phyloP scores from a whole-genome alignment of 495 filamentous ascomycete species.

The Podospora bellae-mahoneyi region DNA sequence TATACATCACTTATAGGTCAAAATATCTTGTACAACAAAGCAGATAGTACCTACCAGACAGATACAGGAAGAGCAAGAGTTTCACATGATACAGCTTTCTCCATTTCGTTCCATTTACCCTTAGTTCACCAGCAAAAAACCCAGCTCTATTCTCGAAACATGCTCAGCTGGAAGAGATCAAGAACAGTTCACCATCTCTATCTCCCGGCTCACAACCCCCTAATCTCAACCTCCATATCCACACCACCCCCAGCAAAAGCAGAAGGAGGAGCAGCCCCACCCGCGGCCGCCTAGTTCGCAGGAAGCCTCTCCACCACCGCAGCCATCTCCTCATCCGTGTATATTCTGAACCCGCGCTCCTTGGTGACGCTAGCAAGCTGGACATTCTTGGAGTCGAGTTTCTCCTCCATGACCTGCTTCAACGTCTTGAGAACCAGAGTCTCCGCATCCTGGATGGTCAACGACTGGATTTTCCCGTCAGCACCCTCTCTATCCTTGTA shows the following conservation, averaged over 20 bases:
- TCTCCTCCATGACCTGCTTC: constrained; percentile 99
- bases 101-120: too few species aligned
- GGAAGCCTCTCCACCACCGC: constrained; percentile 73
- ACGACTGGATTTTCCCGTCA: constrained; percentile 49
- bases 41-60: background rate
- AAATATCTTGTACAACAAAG: background rate
- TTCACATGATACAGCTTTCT: too few species aligned
- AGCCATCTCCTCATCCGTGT: constrained; percentile 95
- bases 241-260: too few species aligned
- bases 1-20: background rate
- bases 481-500: background rate
- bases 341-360: constrained; percentile 96
- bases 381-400: constrained; percentile 96
- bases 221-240: too few species aligned
- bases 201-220: too few species aligned
- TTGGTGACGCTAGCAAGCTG: constrained; percentile 97
- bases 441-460: constrained; percentile 91
- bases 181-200: too few species aligned
- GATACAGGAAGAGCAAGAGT: background rate
- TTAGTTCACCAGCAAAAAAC: too few species aligned
- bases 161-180: too few species aligned
- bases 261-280: too few species aligned
- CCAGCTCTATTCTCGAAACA: too few species aligned
- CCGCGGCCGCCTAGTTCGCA: constrained; percentile 40
- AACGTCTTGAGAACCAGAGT: constrained; percentile 93